Evolutionary conservation across 1,139 yeast genomes (phyloP).

Genomic region (Geotrichum reessii): DNA sequence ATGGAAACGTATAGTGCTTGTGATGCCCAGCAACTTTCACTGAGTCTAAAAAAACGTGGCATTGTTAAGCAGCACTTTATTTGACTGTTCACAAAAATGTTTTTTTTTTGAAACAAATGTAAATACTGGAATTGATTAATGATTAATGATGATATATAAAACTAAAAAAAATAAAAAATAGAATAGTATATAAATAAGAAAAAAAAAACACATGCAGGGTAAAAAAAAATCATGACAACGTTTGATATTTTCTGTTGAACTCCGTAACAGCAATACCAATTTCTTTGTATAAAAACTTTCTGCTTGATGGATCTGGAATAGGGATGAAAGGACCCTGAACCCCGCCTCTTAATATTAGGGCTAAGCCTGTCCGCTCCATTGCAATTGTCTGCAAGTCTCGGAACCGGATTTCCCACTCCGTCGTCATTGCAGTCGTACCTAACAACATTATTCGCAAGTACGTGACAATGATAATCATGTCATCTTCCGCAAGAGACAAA

Average conservation of each 20-base stretch:
- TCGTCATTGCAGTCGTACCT: conserved; percentile 53
- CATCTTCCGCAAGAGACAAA: conserved; percentile 65
- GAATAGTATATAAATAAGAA: neutral
- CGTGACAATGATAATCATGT: conserved; percentile 69
- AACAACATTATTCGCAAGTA: conserved; percentile 64
- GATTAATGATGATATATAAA: neutral
- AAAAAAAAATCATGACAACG: conserved; percentile 21
- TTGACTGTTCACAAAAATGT: neutral
- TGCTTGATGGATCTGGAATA: conserved; percentile 58
- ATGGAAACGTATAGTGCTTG: conserved; percentile 19
- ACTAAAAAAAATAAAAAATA: neutral
- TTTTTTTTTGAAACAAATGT: too few species aligned
- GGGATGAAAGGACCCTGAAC: conserved; percentile 75
- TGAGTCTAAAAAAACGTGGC: conserved; percentile 20
- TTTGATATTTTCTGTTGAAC: conserved; percentile 46
- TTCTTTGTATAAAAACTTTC: conserved; percentile 62
- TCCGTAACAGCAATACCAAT: conserved; percentile 78
- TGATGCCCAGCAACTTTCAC: conserved; percentile 16
- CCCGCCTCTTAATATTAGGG: conserved; percentile 54
- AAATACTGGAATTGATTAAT: neutral
- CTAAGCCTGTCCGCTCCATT: conserved; percentile 75
- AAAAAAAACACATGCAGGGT: neutral
- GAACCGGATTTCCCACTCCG: conserved; percentile 62
- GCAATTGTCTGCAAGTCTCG: conserved; percentile 62
- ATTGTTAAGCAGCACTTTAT: conserved; percentile 12